Evolutionary conservation across 345 rosid genomes (phyloP).

Genomic region (Brassica carinata): DNA sequence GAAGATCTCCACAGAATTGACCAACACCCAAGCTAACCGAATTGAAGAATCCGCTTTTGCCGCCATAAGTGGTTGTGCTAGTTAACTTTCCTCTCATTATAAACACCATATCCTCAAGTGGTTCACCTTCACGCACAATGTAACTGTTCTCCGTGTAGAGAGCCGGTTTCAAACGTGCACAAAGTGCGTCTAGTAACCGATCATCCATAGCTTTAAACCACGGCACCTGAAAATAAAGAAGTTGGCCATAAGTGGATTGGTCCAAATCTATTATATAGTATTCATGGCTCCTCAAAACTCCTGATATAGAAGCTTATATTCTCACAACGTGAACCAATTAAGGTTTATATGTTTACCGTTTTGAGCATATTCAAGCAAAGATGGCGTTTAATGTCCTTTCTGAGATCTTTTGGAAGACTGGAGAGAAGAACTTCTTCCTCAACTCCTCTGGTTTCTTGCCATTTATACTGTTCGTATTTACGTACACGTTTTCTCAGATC

Average conservation of each 20-base stretch:
- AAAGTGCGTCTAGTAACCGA: slow-evolving; percentile 42
- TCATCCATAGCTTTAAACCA: slow-evolving; percentile 50
- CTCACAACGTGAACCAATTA: not conserved
- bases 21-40: slow-evolving; percentile 20
- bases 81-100: slow-evolving; percentile 40
- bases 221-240: slow-evolving; percentile 45
- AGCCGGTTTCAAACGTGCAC: slow-evolving; percentile 37
- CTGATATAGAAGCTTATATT: not conserved
- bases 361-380: slow-evolving; percentile 40
- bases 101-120: slow-evolving; percentile 49
- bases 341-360: slow-evolving; percentile 17
- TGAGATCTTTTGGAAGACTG: slow-evolving; percentile 42
- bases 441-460: slow-evolving; percentile 50
- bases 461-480: slow-evolving; percentile 43
- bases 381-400: slow-evolving; percentile 41
- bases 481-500: slow-evolving; percentile 42
- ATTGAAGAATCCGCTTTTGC: slow-evolving; percentile 42
- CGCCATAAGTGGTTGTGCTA: slow-evolving; percentile 45
- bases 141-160: slow-evolving; percentile 40
- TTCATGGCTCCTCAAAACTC: too few species aligned
- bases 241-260: too few species aligned
- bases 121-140: slow-evolving; percentile 50
- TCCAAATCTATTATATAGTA: too few species aligned
- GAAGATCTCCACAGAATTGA: slow-evolving; percentile 48
- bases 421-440: slow-evolving; percentile 44